These are phyloP conservation scores for Diaporthe ilicicola DNA, from an alignment of 2,329 filamentous ascomycete species.

Conservation along the genomic window DNA sequence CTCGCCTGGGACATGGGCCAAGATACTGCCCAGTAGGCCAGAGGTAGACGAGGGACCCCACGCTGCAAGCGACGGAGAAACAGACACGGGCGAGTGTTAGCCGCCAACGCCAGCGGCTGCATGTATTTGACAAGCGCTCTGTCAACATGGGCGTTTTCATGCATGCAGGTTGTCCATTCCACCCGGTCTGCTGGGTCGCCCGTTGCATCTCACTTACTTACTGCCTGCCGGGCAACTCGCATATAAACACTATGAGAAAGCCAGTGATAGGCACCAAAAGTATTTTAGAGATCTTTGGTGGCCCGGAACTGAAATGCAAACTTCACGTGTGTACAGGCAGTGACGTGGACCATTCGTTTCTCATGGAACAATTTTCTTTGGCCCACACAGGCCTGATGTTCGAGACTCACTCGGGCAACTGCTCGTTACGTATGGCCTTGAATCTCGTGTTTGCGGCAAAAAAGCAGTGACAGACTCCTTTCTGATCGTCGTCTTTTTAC, in stretches of 20 bases:
- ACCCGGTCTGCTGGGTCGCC: conserved; percentile 1
- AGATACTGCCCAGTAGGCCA: background rate
- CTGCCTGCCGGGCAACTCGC: background rate
- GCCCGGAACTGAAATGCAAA: too few relatives aligned
- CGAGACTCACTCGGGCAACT: too few relatives aligned
- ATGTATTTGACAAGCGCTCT: background rate
- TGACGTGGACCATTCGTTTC: too few relatives aligned
- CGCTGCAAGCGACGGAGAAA: conserved; percentile 1
- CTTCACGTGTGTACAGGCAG: too few relatives aligned
- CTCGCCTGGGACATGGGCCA: background rate
- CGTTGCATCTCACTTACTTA: background rate
- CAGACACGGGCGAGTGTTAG: background rate
- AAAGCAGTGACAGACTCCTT: too few relatives aligned
- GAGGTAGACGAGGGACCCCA: background rate
- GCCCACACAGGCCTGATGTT: too few relatives aligned
- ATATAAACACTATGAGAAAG: background rate
- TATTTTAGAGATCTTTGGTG: too few relatives aligned
- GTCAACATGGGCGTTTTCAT: background rate
- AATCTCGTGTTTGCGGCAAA: too few relatives aligned
- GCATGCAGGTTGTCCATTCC: background rate
- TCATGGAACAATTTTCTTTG: too few relatives aligned
- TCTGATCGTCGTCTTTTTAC: too few relatives aligned
- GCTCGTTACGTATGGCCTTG: too few relatives aligned
- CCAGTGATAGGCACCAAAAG: background rate
- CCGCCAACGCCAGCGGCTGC: conserved; percentile 10